Base-by-base conservation (phyloP, 2,329 filamentous ascomycete genomes). In the Aureobasidium pullulans region DNA sequence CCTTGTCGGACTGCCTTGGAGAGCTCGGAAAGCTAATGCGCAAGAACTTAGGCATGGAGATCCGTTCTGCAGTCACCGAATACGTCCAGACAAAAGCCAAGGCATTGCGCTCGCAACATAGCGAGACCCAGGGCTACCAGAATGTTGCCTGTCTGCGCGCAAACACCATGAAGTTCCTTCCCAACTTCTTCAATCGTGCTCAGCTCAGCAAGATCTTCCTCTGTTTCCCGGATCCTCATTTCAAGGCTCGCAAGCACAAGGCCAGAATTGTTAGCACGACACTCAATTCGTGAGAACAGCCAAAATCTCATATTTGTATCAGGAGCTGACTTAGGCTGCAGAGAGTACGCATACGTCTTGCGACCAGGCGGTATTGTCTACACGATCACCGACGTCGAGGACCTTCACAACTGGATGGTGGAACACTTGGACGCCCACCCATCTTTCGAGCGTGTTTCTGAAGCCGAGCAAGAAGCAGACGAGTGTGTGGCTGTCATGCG, bases 141-240 rank as follows among this genome's bases (percentile, higher is more conserved):
- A 99, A 99, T 72, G 87, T 93, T 57, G 86, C 88, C 36, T 95
- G 90, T 70, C 79, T 99, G 49, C 87, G 94, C 63, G 89, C 90
- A 65, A 99, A 99, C 77, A 90, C 90, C 5, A 99, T 99, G 94
- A 99, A 99, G 73, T 99, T 97, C 74, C 79, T 99, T n/a, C 93
- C 95, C 63, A 97, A 99, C 71, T 96, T 96, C 79, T 97, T 99
- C 79, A 78, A 76, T 58, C 88, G 86, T 68, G 79, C 76, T 13
- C 92, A 96, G 71, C 83, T 99, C 13, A 83, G 81, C 63, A 95
- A 95, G 71, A 89, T 97, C 70, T 99, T 99, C 73, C 89, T 99
- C 67, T 99, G 94, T 78, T 99, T 99, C 71, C 94, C 94, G 0
- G 94, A 99, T 69, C 94, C 94, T 61, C 94, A 99, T 75, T 99